Evolutionary conservation across 768 basidiomycete species (phyloP).

Genomic region (Russula earlei): DNA sequence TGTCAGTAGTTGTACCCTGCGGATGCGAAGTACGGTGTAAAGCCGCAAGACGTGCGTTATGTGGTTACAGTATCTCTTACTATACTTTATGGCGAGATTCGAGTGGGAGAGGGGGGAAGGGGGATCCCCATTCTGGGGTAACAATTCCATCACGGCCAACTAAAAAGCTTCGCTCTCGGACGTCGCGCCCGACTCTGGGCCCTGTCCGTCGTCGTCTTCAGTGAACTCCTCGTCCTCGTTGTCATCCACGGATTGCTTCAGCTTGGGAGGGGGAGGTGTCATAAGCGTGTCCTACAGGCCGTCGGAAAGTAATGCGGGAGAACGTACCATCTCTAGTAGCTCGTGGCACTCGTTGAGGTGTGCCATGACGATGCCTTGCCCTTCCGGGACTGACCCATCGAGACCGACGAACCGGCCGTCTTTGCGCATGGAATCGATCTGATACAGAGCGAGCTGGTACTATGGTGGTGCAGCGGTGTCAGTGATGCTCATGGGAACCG

Average conservation of each 20-base stretch:
- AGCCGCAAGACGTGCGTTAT: slow-evolving; percentile 1
- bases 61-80: slow-evolving; percentile 2
- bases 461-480: slow-evolving; percentile 24
- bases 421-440: slow-evolving; percentile 87
- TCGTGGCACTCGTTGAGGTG: slow-evolving; percentile 96
- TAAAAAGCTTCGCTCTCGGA: slow-evolving; percentile 13
- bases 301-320: neutral
- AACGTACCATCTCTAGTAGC: slow-evolving; percentile 79
- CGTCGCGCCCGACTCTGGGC: slow-evolving; percentile 9
- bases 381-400: slow-evolving; percentile 88
- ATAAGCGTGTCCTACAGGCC: neutral
- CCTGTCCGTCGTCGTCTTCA: slow-evolving; percentile 20
- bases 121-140: neutral
- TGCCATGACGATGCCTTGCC: slow-evolving; percentile 93
- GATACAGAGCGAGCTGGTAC: slow-evolving; percentile 92
- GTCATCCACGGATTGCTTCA: slow-evolving; percentile 75
- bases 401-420: slow-evolving; percentile 89
- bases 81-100: neutral
- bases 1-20: slow-evolving; percentile 10
- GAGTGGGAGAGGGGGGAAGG: neutral
- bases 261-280: slow-evolving; percentile 29
- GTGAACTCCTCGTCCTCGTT: slow-evolving; percentile 24
- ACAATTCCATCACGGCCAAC: neutral
- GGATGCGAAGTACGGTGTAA: neutral
- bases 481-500: neutral